These are phyloP conservation scores for Picocystis salinarum DNA, from an alignment of 139 green algal species.

Conservation along the genomic window DNA sequence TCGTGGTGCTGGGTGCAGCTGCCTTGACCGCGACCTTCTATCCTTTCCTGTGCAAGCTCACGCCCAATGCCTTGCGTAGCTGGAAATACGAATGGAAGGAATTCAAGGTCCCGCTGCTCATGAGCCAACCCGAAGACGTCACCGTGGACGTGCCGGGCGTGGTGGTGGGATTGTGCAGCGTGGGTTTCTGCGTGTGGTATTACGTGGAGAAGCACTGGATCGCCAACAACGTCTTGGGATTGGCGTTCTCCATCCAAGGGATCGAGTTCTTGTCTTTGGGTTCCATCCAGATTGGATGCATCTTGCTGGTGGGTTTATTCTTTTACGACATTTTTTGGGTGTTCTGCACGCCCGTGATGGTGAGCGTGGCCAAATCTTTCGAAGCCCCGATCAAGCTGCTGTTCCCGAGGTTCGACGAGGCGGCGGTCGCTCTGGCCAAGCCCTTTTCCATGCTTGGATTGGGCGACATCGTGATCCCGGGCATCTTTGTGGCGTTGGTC, in stretches of 20 bases:
- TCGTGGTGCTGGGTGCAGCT: constrained; percentile 68
- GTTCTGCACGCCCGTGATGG: constrained; percentile 95
- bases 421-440: neutral
- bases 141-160: constrained; percentile 32
- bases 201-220: constrained; percentile 75
- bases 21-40: constrained; percentile 18
- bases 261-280: constrained; percentile 89
- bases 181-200: constrained; percentile 65
- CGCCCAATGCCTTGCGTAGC: neutral
- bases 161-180: constrained; percentile 17
- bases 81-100: neutral
- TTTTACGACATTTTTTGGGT: constrained; percentile 99
- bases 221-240: constrained; percentile 85
- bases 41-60: neutral
- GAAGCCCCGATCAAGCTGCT: constrained; percentile 97
- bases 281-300: constrained; percentile 47
- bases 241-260: constrained; percentile 79
- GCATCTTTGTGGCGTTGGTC: constrained; percentile 90
- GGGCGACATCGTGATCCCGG: constrained; percentile 75
- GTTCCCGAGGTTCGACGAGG: constrained; percentile 31
- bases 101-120: neutral
- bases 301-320: constrained; percentile 78
- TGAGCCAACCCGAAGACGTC: constrained; percentile 18
- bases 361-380: constrained; percentile 83
- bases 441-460: constrained; percentile 91